A percentile compares a stretch with the other conserved stretches of the same genome.
These are phyloP conservation scores for Mycena latifolia DNA, from an alignment of 768 basidiomycete species.

Conservation along the genomic window DNA sequence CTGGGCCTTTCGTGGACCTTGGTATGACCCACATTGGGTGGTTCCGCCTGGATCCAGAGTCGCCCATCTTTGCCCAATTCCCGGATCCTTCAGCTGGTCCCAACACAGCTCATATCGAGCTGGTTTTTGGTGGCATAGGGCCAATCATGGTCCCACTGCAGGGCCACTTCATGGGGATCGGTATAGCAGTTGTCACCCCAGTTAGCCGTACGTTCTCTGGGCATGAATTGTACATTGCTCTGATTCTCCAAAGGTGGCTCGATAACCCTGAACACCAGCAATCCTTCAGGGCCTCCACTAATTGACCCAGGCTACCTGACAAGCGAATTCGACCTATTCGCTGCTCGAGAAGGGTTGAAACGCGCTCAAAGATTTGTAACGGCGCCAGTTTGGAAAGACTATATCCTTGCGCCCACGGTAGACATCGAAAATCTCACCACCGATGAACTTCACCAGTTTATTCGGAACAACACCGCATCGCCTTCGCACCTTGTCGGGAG, in stretches of 20 bases:
- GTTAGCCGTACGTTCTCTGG: too few relatives aligned
- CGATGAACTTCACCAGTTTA: constrained; percentile 26
- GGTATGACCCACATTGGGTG: too few relatives aligned
- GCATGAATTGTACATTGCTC: too few relatives aligned
- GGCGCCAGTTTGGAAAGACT: constrained; percentile 37
- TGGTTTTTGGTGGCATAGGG: too few relatives aligned
- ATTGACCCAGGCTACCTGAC: constrained; percentile 37
- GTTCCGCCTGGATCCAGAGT: too few relatives aligned
- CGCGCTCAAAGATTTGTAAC: constrained; percentile 20
- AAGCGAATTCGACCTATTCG: constrained; percentile 30
- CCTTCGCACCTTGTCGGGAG: constrained; percentile 35
- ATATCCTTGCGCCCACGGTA: background rate
- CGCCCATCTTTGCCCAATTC: too few relatives aligned
- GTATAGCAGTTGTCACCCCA: too few relatives aligned
- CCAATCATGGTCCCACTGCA: too few relatives aligned
- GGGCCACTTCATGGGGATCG: too few relatives aligned
- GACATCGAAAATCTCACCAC: background rate
- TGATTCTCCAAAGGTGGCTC: constrained; percentile 35
- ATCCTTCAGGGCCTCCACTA: constrained; percentile 32
- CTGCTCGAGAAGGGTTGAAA: constrained; percentile 41
- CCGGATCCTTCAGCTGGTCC: too few relatives aligned
- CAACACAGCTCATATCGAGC: too few relatives aligned
- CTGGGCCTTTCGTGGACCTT: too few relatives aligned
- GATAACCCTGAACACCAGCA: constrained; percentile 40
- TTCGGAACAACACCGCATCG: constrained; percentile 24